These are phyloP conservation scores for Ceriops tagal DNA, from an alignment of 345 rosid species.

Conservation along the genomic window DNA sequence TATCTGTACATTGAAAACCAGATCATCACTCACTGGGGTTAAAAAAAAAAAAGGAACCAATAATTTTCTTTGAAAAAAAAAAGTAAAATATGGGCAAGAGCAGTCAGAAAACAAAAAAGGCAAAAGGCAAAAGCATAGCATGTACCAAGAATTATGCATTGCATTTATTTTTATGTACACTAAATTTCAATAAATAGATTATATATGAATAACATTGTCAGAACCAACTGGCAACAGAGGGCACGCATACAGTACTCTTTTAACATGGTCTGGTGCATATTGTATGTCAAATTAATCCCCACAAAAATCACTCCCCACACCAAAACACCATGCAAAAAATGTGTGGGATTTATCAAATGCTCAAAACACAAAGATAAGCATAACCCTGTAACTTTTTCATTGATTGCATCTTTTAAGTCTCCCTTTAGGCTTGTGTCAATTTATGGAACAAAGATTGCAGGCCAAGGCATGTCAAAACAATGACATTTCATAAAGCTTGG, in stretches of 20 bases:
- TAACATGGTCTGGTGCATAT: background rate
- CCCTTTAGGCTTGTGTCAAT: too few relatives aligned
- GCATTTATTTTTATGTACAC: too few relatives aligned
- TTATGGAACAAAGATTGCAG: too few relatives aligned
- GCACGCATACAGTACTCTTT: background rate
- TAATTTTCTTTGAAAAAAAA: background rate
- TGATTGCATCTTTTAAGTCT: too few relatives aligned
- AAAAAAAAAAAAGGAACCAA: background rate
- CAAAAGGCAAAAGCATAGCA: background rate
- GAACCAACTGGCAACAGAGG: background rate
- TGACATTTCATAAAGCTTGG: too few relatives aligned
- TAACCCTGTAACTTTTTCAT: background rate
- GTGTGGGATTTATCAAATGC: background rate
- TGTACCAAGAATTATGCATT: too few relatives aligned
- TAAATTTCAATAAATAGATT: too few relatives aligned
- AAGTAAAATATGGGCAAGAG: background rate
- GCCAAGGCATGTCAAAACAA: too few relatives aligned
- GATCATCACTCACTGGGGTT: background rate
- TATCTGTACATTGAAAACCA: conserved; percentile 22
- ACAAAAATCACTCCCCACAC: background rate
- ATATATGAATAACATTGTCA: background rate
- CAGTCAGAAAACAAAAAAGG: background rate
- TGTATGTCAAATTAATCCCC: background rate
- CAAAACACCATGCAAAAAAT: background rate
- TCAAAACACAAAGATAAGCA: background rate